These are phyloP conservation scores for Francoa sonchifolia DNA, from an alignment of 441 rosid species.

Conservation along the genomic window DNA sequence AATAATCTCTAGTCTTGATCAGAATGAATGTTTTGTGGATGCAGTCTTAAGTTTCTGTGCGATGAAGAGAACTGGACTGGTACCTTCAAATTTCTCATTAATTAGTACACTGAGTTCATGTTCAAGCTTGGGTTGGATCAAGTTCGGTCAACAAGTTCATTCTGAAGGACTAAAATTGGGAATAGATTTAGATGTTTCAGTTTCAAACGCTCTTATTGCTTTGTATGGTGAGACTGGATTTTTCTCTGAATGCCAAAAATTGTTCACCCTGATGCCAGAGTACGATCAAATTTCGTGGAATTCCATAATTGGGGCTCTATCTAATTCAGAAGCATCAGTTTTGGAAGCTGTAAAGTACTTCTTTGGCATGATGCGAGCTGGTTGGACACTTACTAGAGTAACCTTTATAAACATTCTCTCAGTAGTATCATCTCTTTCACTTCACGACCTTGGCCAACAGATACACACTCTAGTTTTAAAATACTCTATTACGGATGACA, in stretches of 20 bases:
- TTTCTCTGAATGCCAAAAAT: conserved; percentile 32
- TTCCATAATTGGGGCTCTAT: conserved; percentile 62
- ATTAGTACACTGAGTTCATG: conserved; percentile 78
- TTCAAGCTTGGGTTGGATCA: conserved; percentile 57
- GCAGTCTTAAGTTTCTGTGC: conserved; percentile 33
- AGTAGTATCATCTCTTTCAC: conserved; percentile 45
- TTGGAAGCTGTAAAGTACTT: conserved; percentile 39
- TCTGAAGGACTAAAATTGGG: conserved; percentile 58
- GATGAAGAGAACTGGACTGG: conserved; percentile 44
- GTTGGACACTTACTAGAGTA: conserved; percentile 51
- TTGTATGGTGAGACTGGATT: conserved; percentile 49
- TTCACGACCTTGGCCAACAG: conserved; percentile 38
- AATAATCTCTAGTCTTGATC: conserved; percentile 78
- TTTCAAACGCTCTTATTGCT: conserved; percentile 71
- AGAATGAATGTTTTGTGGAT: conserved; percentile 52
- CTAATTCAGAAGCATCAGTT: conserved; percentile 36
- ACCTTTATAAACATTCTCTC: conserved; percentile 60
- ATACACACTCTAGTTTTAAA: conserved; percentile 58
- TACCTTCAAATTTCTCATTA: conserved; percentile 50
- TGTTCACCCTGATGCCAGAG: conserved; percentile 54
- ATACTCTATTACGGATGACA: conserved; percentile 28
- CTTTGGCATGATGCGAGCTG: conserved; percentile 44
- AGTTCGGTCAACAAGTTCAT: conserved; percentile 53
- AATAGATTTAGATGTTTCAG: conserved; percentile 66
- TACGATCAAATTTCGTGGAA: conserved; percentile 87